Base-by-base conservation (phyloP, 495 filamentous ascomycete genomes). In the Penicillium psychrofluorescens region DNA sequence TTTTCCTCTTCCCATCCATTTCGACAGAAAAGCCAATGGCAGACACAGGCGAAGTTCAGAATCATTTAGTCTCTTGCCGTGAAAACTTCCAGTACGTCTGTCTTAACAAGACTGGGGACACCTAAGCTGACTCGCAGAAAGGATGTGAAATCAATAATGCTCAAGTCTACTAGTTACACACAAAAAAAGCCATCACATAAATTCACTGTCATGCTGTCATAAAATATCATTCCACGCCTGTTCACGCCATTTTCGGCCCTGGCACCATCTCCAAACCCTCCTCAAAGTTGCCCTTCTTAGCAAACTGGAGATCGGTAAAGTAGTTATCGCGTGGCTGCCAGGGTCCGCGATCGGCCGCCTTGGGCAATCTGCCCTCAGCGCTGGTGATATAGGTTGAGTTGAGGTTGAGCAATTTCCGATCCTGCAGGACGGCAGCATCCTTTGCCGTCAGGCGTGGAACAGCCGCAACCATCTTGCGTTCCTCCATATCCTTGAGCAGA, bases 241-340 rank as follows among this genome's bases (percentile, higher is more conserved):
- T 22, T 22, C 22, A 22, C 2, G 22, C 22, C 30, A 60, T 11
- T 33, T 33, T 46, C 35, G 56, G 51, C 14, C 59, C 59, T n/a
- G 57, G 57, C 4, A 56, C 39, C 43, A 58, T 63, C 44, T 70
- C 61, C 53, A 70, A 45, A 1, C 50, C 53, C 15, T 59, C 57
- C 8, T 63, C 51, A 1, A 81, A 49, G 47, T 72, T 58, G 22
- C 75, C 78, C 45, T 64, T 66, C 44, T 62, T 59, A 6, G 74
- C 70, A 41, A 67, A 64, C 64, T 67, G 70, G 27, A 66, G 56
- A 59, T 84, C 80, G 47, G 59, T 59, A 2, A 74, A 45, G 52
- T 81, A 82, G 53, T 76, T 76, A 32, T 59, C 62, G 41, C 77
- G 67, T 28, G 77, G 63, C 50, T 61, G 43, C 80, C 80, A 84